Evolutionary conservation across 192 early-diverging fungal species (phyloP).

Genomic region (Diversispora epigaea): DNA sequence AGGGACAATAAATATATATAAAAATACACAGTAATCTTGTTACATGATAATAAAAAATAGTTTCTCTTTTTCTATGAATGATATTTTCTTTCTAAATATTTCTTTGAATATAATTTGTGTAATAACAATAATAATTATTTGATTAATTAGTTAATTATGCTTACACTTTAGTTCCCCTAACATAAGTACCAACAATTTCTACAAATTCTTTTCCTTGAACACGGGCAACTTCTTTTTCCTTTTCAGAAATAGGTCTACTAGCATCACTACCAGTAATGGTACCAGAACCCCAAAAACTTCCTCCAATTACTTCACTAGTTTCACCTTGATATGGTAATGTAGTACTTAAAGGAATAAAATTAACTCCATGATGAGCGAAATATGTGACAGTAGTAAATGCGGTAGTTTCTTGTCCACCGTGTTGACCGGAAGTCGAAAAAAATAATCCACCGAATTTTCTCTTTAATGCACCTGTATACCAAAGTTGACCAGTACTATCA

Average conservation of each 20-base stretch:
- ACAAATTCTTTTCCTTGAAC: conserved; percentile 64
- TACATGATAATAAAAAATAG: too few relatives aligned
- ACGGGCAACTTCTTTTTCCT: conserved; percentile 62
- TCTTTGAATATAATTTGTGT: too few relatives aligned
- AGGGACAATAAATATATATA: too few relatives aligned
- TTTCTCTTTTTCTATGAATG: too few relatives aligned
- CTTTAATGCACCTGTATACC: conserved; percentile 53
- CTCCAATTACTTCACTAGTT: conserved; percentile 67
- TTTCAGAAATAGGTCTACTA: conserved; percentile 37
- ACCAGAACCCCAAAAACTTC: conserved; percentile 47
- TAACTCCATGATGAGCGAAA: conserved; percentile 77
- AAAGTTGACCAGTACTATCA: conserved; percentile 40
- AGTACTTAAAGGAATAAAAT: conserved; percentile 74
- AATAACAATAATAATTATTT: too few relatives aligned
- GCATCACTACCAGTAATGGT: neutral
- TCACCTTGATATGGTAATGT: conserved; percentile 49
- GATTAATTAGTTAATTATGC: neutral
- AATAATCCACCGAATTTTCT: conserved; percentile 76
- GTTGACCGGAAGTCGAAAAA: conserved; percentile 71
- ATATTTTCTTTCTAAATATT: too few relatives aligned
- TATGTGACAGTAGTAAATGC: conserved; percentile 63
- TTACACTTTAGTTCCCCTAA: conserved; percentile 30
- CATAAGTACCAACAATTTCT: conserved; percentile 41
- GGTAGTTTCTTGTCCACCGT: conserved; percentile 81
- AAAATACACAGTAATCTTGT: too few relatives aligned